Evolutionary conservation across 139 green algal genomes (phyloP).

Genomic region (Penium margaritaceum): DNA sequence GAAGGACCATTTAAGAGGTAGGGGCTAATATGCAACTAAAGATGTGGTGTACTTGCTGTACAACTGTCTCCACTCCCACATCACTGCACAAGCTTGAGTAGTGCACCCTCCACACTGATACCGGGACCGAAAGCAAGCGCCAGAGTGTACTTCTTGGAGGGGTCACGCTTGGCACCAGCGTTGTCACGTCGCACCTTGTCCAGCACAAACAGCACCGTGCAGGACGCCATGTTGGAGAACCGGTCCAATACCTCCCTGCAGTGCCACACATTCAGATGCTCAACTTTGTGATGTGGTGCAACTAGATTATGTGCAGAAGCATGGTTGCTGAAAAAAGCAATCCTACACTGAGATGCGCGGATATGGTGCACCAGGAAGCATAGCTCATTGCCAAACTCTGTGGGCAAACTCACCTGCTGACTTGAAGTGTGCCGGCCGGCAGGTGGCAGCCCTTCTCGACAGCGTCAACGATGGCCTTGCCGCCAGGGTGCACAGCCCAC

Average conservation of each 20-base stretch:
- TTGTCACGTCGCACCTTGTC: constrained; percentile 34
- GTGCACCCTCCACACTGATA: constrained; percentile 20
- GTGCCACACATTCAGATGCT: too few relatives aligned
- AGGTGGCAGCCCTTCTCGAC: constrained; percentile 27
- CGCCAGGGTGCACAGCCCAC: constrained; percentile 34
- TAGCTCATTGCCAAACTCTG: too few relatives aligned
- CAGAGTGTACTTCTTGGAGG: constrained; percentile 27
- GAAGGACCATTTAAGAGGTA: too few relatives aligned
- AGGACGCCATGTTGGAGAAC: constrained; percentile 23
- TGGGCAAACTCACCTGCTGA: constrained; percentile 28
- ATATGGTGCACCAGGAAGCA: too few relatives aligned
- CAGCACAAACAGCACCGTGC: constrained; percentile 32
- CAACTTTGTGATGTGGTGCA: too few relatives aligned
- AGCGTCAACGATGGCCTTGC: constrained; percentile 28
- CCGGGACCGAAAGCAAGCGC: constrained; percentile 28
- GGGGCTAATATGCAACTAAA: too few relatives aligned
- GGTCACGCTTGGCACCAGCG: neutral
- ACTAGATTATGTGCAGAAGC: too few relatives aligned
- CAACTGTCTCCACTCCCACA: too few relatives aligned
- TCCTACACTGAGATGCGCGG: too few relatives aligned
- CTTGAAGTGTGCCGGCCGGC: constrained; percentile 22
- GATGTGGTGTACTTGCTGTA: too few relatives aligned
- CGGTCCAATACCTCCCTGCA: constrained; percentile 15
- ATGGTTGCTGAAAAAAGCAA: too few relatives aligned
- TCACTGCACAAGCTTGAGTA: constrained; percentile 22